Evolutionary conservation across 176 grass and related monocot genomes (phyloP), one percentile per base, ranked within the genome.

Genomic region (Aegilops umbellulata): DNA sequence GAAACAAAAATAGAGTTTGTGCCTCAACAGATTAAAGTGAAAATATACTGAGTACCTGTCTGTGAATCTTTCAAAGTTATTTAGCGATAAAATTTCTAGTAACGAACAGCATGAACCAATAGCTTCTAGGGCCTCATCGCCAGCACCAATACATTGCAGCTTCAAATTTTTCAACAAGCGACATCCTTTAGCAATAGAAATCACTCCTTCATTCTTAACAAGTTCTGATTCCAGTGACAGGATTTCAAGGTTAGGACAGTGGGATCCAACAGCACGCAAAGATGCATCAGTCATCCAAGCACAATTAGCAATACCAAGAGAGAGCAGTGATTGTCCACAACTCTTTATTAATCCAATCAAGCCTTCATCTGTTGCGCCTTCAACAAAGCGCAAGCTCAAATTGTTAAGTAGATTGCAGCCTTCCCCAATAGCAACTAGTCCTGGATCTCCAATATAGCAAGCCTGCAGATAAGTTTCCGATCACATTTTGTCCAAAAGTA

Each of bases 381-480:
- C 89, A 42, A 94, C 90, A 80, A 82, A 92, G 17, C 83, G 85
- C 63, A 98, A 25, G 74, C 85, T 98, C 68, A 98, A 83, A 66
- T 87, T 89, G 60, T 78, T 84, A 78, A 98, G 91, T 38, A 85
- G 82, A 77, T 89, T 95, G 85, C 95, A 98, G 60, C 78, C 89
- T 69, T 92, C 65, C 65, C 95, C 91, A 7, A 98, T 84, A 47
- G 95, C 91, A 89, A 90, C 83, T 58, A 98, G 93, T 80, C 93
- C 95, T 90, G 57, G 63, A 88, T 98, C 93, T 89, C 95, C 87
- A 92, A 95, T 82, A 83, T 94, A 95, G 63, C 95, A 98, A 86
- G 89, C 95, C 93, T 95, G 67, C 80, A 87, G 39, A 88, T 57
- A 82, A 85, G 41, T 17, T 79, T 35, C 1, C 13, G 14, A 11